Evolutionary conservation across 805 yeast genomes (phyloP), one percentile per base, ranked within the genome.

Genomic region (Crinitomyces ghanaensis): DNA sequence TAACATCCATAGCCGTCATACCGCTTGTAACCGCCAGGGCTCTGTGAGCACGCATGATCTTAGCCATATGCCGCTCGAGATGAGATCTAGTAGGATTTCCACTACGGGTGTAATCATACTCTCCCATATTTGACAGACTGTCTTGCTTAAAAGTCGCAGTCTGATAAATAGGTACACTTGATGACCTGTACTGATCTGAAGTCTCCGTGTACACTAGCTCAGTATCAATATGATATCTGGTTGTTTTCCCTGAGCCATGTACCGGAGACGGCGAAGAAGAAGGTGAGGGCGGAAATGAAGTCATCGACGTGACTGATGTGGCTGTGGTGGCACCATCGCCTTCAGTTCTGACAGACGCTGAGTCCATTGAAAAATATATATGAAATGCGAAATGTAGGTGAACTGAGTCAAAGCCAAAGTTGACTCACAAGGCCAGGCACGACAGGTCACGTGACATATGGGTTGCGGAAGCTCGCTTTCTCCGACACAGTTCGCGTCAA

Each of bases 81-180:
- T 72, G 70, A 0, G 88, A 72, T 55, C 97, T 68, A 1, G 96
- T 83, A 16, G 97, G 97, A 59, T 86, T 86, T 3, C 97, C 96
- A 9, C 93, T 78, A 46, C 97, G 67, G 1, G 96, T 83, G 58
- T 82, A 82, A 53, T 78, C 88, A 51, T 76, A 83, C 46, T 75
- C 78, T 2, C 93, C 88, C 77, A 80, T 71, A 46, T 78, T 74
- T 25, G 71, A 63, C 40, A 82, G 60, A 1, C 81, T 70, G 28
- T 66, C 67, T 55, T 82, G 91, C 57, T 84, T 85, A 65, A 86
- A 86, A 4, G 97, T 86, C n/a, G 97, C 94, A 1, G 91, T 73
- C 55, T 83, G 93, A 59, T 86, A 86, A 26, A 86, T 64, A 3
- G 97, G 96, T 7, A 93, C 83, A 18, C 78, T 77, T 4, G 91